These are phyloP conservation scores for Ceratocystis cacaofunesta DNA, from an alignment of 2,329 filamentous ascomycete genomes.

Conservation along the genomic window DNA sequence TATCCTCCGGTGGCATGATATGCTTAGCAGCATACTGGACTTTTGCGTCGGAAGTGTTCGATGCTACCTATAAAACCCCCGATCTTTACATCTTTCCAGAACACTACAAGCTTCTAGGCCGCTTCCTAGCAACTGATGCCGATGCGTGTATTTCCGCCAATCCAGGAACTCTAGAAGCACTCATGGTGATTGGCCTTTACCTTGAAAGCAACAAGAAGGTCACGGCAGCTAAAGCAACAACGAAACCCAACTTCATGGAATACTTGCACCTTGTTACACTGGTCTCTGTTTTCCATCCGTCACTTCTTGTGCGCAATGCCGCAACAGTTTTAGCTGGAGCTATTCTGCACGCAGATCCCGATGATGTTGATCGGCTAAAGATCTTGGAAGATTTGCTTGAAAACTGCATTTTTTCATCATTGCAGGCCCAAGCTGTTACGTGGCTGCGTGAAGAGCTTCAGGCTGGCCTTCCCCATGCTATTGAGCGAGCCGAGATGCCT, in stretches of 20 bases:
- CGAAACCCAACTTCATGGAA: constrained; percentile 36
- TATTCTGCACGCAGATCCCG: constrained; percentile 43
- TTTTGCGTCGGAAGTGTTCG: constrained; percentile 47
- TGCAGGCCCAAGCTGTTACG: constrained; percentile 47
- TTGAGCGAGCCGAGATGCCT: constrained; percentile 24
- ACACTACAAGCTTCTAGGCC: constrained; percentile 38
- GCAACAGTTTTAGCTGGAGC: constrained; percentile 38
- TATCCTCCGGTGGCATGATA: constrained; percentile 44
- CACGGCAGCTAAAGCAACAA: constrained; percentile 23
- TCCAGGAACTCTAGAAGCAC: constrained; percentile 42
- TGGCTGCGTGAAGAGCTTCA: constrained; percentile 52
- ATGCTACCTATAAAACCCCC: constrained; percentile 38
- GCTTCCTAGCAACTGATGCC: constrained; percentile 38
- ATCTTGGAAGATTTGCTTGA: constrained; percentile 52
- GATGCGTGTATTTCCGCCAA: constrained; percentile 34
- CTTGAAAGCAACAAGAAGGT: constrained; percentile 37
- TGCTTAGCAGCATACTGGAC: constrained; percentile 48
- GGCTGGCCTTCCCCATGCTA: constrained; percentile 19
- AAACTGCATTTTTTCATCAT: constrained; percentile 46
- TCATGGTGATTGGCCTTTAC: constrained; percentile 46
- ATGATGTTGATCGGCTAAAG: constrained; percentile 41
- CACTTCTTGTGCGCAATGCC: constrained; percentile 39
- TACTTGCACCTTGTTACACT: constrained; percentile 47
- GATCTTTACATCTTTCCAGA: constrained; percentile 45
- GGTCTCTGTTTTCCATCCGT: constrained; percentile 41